phyloP scores from a whole-genome alignment of 495 filamentous ascomycete genomes.

The Hypoxylon trugodes region DNA sequence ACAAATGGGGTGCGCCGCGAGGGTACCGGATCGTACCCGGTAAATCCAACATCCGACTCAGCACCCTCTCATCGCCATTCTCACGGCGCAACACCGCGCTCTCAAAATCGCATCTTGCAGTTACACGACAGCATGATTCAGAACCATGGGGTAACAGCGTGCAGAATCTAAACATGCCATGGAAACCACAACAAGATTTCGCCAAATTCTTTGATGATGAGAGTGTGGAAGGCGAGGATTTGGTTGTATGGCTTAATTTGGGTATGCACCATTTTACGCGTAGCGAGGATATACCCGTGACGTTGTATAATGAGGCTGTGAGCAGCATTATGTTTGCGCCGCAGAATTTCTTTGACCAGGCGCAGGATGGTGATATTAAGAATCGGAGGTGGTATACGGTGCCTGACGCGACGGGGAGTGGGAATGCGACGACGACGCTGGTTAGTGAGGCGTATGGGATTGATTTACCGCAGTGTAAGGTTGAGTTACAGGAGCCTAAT shows the following conservation, averaged over 20 bases:
- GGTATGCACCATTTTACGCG: slow-evolving; percentile 68
- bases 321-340: slow-evolving; percentile 57
- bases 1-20: slow-evolving; percentile 60
- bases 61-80: slow-evolving; percentile 56
- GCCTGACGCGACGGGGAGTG: neutral
- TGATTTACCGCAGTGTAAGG: slow-evolving; percentile 26
- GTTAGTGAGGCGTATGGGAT: slow-evolving; percentile 29
- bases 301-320: slow-evolving; percentile 57
- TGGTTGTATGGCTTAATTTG: slow-evolving; percentile 61
- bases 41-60: slow-evolving; percentile 55
- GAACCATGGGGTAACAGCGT: slow-evolving; percentile 59
- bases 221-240: slow-evolving; percentile 59
- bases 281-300: slow-evolving; percentile 63
- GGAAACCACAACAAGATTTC: slow-evolving; percentile 63
- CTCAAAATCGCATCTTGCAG: slow-evolving; percentile 58
- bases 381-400: slow-evolving; percentile 43
- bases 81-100: slow-evolving; percentile 54
- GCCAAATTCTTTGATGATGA: slow-evolving; percentile 63
- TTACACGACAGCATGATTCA: slow-evolving; percentile 61
- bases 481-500: slow-evolving; percentile 26
- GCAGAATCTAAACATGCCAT: slow-evolving; percentile 56
- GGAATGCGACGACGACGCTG: slow-evolving; percentile 9
- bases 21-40: slow-evolving; percentile 63
- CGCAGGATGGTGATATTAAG: slow-evolving; percentile 36
- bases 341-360: slow-evolving; percentile 53